Evolutionary conservation across 257 asterid species (phyloP).

Genomic region (Solanum rostratum): DNA sequence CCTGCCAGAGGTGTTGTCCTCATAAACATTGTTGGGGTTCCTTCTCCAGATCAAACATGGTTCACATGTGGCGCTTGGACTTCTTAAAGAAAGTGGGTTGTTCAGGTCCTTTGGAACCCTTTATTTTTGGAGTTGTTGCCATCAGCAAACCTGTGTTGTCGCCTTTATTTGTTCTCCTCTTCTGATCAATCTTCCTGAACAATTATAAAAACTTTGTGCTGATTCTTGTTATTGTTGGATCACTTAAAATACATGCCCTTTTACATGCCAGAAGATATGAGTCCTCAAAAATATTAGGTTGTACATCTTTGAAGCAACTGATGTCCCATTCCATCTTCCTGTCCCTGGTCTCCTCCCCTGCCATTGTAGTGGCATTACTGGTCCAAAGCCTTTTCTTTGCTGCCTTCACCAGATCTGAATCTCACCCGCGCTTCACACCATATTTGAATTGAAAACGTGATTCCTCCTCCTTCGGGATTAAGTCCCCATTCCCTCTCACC

Average conservation of each 20-base stretch:
- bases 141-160: neutral
- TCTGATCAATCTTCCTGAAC: neutral
- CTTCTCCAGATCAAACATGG: neutral
- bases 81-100: neutral
- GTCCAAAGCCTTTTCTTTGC: neutral
- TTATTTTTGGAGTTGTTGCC: neutral
- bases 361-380: neutral
- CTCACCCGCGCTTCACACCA: neutral
- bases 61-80: neutral
- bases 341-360: neutral
- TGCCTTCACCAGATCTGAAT: neutral
- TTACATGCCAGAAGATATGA: neutral
- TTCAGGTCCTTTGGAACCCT: neutral
- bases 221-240: neutral
- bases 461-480: neutral
- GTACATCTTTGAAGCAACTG: neutral
- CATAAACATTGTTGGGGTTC: neutral
- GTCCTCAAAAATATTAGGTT: neutral
- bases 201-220: neutral
- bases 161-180: neutral
- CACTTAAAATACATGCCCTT: neutral
- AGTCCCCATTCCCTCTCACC: neutral
- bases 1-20: neutral
- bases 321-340: neutral
- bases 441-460: neutral